Conservation (phyloP, 495 filamentous ascomycete species). For the Pyrenopolyporus hunteri region DNA sequence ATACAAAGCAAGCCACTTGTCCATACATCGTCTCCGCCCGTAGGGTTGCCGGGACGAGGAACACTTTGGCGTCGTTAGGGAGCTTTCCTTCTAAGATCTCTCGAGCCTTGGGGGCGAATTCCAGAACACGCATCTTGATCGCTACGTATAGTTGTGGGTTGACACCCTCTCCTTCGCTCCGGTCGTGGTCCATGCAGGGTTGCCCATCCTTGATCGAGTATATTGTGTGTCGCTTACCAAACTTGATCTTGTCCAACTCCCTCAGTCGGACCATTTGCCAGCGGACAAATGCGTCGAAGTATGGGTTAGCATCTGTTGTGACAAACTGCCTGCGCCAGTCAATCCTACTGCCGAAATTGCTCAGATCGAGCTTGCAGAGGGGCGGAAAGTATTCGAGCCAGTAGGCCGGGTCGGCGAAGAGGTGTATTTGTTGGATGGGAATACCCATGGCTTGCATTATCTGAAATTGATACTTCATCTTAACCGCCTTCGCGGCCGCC, state of each 20-base stretch:
- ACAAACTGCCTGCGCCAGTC: conserved; percentile 93
- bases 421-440: conserved; percentile 83
- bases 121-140: conserved; percentile 84
- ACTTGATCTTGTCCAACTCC: conserved; percentile 91
- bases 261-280: conserved; percentile 97
- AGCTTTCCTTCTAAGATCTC: conserved; percentile 76
- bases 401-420: conserved; percentile 84
- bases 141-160: conserved; percentile 91
- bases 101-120: conserved; percentile 78
- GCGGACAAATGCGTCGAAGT: conserved; percentile 92
- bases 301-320: conserved; percentile 96
- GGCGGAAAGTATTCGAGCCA: conserved; percentile 92
- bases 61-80: conserved; percentile 81
- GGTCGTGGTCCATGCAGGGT: conserved; percentile 97
- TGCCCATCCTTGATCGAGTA: conserved; percentile 97
- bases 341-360: conserved; percentile 81
- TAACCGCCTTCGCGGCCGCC: conserved; percentile 85
- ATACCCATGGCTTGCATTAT: conserved; percentile 78
- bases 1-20: conserved; percentile 94
- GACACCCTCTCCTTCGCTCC: conserved; percentile 88
- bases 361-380: conserved; percentile 78
- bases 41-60: conserved; percentile 88
- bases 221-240: conserved; percentile 91
- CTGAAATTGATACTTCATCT: conserved; percentile 69
- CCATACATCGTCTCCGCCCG: conserved; percentile 99